Evolutionary conservation across 2,329 filamentous ascomycete genomes (phyloP), one percentile per base, ranked within the genome.

Genomic region (Lecanicillium sp.): DNA sequence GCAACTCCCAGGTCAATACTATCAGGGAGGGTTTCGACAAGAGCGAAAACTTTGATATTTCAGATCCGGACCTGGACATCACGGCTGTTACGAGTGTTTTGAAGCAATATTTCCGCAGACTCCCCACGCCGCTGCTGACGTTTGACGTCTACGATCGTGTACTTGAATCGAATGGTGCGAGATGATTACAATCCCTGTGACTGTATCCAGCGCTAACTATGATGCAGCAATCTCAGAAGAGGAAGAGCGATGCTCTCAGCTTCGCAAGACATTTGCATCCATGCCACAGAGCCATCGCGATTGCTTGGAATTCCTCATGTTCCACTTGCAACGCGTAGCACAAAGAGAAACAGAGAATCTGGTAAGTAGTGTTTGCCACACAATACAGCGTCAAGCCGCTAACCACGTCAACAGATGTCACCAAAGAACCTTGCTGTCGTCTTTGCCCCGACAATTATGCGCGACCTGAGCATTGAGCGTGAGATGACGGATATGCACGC

Each of bases 381-480:
- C n/a, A n/a, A 25, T 25, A 7, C 22, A 7, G 22, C 22, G 22
- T n/a, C n/a, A n/a, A n/a, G n/a, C n/a, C n/a, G n/a, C 28, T 40
- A 1, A 25, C 27, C 9, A 37, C 11, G 22, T 6, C 11, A 25
- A 25, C 22, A 25, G 22, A 98, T 98, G 92, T 95, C 87, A 17
- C 85, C 90, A 41, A 85, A 94, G 63, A 98, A 98, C 56, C 67
- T 96, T 44, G 88, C 92, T 4, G 92, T 98, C 30, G 92, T 98
- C 28, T 98, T 98, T 57, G 92, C 92, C 8, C 92, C 92, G 7
- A 98, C 92, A 1, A 94, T 98, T 51, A 94, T 98, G 86, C 78
- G 90, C 50, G 88, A 94, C 41, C 73, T 80, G 55, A 90, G 83
- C 53, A 75, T 96, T 44, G 87, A 94, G 59, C 80, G 88, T 44